Evolutionary conservation across 192 early-diverging fungal species (phyloP).

Genomic region (Coemansia sp.): DNA sequence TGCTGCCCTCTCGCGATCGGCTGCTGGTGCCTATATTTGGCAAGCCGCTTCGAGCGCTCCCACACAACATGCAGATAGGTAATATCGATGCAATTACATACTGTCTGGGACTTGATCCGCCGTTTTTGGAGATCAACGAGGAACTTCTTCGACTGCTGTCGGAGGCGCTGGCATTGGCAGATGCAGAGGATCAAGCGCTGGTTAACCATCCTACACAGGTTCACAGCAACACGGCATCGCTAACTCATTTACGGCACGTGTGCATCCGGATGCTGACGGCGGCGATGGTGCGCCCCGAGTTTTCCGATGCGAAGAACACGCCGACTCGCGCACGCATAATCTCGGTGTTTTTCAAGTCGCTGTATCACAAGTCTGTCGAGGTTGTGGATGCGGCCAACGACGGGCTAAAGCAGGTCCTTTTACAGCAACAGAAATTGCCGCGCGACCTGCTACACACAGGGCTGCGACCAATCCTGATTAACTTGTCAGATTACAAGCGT

Average conservation of each 20-base stretch:
- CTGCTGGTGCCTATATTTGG: conserved; percentile 91
- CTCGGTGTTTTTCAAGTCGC: conserved; percentile 97
- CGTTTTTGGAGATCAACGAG: conserved; percentile 87
- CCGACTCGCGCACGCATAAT: conserved; percentile 86
- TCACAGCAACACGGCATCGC: conserved; percentile 75
- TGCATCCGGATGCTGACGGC: conserved; percentile 95
- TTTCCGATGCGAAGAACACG: conserved; percentile 70
- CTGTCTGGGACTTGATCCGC: conserved; percentile 83
- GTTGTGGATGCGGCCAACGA: conserved; percentile 93
- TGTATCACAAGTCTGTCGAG: conserved; percentile 92
- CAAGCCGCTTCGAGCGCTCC: conserved; percentile 93
- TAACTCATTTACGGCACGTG: conserved; percentile 87
- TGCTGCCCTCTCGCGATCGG: conserved; percentile 79
- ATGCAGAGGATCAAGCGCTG: conserved; percentile 96
- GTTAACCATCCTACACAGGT: conserved; percentile 75
- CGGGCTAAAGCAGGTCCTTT: conserved; percentile 74
- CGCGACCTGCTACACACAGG: conserved; percentile 94
- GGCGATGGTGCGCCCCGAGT: conserved; percentile 88
- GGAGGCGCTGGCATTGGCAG: conserved; percentile 90
- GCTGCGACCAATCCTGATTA: conserved; percentile 92
- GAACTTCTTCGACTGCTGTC: conserved; percentile 85
- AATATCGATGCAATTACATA: conserved; percentile 98
- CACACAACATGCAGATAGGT: conserved; percentile 96
- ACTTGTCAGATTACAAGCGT: conserved; percentile 91
- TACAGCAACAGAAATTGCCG: conserved; percentile 72